phyloP scores from a whole-genome alignment of 148 eudicot species.

The Silene latifolia region DNA sequence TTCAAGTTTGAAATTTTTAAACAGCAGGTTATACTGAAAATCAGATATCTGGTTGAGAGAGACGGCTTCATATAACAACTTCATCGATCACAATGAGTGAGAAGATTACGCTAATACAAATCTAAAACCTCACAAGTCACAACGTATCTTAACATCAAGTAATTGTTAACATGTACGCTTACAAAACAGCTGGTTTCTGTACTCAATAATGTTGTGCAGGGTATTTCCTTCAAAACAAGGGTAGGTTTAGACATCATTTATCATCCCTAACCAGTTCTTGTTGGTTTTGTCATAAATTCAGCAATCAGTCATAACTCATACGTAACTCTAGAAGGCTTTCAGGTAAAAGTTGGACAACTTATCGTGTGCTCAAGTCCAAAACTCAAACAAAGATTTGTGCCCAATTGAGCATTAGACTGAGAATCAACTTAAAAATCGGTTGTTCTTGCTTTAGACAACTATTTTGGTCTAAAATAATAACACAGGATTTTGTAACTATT shows the following conservation, averaged over 20 bases:
- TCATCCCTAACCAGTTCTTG: not conserved
- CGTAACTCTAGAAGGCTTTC: no score
- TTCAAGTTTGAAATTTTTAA: no score
- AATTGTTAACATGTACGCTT: not conserved
- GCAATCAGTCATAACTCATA: no score
- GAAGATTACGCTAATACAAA: not conserved
- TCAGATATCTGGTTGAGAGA: not conserved
- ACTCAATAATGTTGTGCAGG: not conserved
- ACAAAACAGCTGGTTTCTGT: not conserved
- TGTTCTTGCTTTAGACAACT: no score
- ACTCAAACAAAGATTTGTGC: no score
- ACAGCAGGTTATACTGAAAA: not conserved
- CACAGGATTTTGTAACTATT: no score
- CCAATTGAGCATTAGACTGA: no score
- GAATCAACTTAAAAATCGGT: no score
- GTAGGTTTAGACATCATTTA: not conserved
- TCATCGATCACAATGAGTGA: not conserved
- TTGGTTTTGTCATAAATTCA: constrained; percentile 1
- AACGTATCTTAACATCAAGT: not conserved
- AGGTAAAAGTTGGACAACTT: not conserved
- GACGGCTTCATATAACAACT: not conserved
- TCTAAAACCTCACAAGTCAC: not conserved
- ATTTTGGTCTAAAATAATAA: no score
- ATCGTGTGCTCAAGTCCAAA: not conserved
- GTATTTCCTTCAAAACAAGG: constrained; percentile 22